Evolutionary conservation across 2,329 filamentous ascomycete species (phyloP).

Genomic region (Mycosphaerella arachidis): DNA sequence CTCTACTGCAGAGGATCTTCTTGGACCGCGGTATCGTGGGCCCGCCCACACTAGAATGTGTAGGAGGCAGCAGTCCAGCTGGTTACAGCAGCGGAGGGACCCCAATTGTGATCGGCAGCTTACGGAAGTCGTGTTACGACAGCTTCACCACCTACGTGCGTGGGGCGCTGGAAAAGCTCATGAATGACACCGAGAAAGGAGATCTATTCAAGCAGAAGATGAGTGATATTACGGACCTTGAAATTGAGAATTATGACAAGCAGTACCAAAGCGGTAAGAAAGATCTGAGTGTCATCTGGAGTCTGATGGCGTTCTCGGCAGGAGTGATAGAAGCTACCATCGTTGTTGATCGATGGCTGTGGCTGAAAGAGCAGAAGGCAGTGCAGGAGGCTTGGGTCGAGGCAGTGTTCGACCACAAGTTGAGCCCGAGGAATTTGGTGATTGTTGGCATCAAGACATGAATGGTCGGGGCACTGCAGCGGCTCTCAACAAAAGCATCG

Average conservation of each 20-base stretch:
- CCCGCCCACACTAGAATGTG: constrained; percentile 40
- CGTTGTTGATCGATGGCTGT: constrained; percentile 85
- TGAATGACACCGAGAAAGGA: constrained; percentile 56
- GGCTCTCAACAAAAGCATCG: too few species aligned
- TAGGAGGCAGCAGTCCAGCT: constrained; percentile 31
- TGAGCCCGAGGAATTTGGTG: constrained; percentile 86
- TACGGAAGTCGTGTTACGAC: constrained; percentile 73
- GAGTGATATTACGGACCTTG: constrained; percentile 65
- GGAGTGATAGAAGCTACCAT: constrained; percentile 84
- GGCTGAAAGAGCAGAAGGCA: constrained; percentile 69
- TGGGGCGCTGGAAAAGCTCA: constrained; percentile 73
- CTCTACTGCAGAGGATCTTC: constrained; percentile 86
- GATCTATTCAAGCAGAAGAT: constrained; percentile 61
- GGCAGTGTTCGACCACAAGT: constrained; percentile 79
- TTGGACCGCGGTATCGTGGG: constrained; percentile 75
- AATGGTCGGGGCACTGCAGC: neutral
- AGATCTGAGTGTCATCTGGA: constrained; percentile 85
- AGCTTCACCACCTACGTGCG: constrained; percentile 73
- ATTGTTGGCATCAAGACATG: constrained; percentile 79
- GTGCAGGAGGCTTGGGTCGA: constrained; percentile 82
- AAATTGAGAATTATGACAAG: constrained; percentile 66
- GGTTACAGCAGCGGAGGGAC: constrained; percentile 46
- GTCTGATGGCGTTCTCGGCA: constrained; percentile 92
- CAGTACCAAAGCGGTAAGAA: constrained; percentile 64
- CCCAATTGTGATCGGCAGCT: constrained; percentile 79